Percentiles rank a stretch among this genome's conserved stretches.
Evolutionary conservation across 768 basidiomycete genomes (phyloP).

Genomic region (Lactifluus pinguis): DNA sequence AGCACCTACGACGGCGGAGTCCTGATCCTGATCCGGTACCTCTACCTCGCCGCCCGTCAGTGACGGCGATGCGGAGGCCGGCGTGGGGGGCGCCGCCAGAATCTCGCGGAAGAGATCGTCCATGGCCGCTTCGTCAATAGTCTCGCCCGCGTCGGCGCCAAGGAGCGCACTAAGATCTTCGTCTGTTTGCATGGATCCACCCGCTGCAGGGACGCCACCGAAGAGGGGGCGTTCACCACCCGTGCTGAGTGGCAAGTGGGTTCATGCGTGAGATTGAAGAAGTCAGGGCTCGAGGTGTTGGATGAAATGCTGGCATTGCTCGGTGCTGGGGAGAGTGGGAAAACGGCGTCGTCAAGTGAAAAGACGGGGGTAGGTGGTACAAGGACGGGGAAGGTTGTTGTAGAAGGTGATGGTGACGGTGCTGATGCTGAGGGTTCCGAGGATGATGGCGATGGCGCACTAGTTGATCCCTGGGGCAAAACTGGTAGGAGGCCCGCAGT

Average conservation of each 20-base stretch:
- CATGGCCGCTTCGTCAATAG: conserved; percentile 54
- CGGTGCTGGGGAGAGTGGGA: conserved; percentile 30
- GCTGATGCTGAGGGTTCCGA: conserved; percentile 18
- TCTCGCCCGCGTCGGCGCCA: conserved; percentile 21
- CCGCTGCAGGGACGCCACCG: conserved; percentile 88
- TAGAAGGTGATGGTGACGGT: conserved; percentile 25
- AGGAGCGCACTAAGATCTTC: conserved; percentile 2
- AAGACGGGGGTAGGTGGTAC: conserved; percentile 29
- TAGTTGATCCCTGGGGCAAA: conserved; percentile 17
- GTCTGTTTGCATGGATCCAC: conserved; percentile 43
- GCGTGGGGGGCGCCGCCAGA: conserved; percentile 41
- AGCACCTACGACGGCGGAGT: background rate
- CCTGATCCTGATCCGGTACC: conserved; percentile 19
- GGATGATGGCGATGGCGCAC: conserved; percentile 12
- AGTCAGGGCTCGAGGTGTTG: conserved; percentile 25
- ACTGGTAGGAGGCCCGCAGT: conserved; percentile 35
- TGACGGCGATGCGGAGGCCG: conserved; percentile 29
- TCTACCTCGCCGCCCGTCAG: conserved; percentile 21
- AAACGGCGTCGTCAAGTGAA: conserved; percentile 25
- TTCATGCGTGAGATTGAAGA: conserved; percentile 34
- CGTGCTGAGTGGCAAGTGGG: conserved; percentile 98
- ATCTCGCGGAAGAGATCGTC: conserved; percentile 64
- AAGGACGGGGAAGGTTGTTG: conserved; percentile 26
- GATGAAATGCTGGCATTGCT: conserved; percentile 23
- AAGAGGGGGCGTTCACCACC: conserved; percentile 74